These are phyloP conservation scores for Arabidopsis suecica DNA, from an alignment of 345 rosid genomes.

Conservation along the genomic window DNA sequence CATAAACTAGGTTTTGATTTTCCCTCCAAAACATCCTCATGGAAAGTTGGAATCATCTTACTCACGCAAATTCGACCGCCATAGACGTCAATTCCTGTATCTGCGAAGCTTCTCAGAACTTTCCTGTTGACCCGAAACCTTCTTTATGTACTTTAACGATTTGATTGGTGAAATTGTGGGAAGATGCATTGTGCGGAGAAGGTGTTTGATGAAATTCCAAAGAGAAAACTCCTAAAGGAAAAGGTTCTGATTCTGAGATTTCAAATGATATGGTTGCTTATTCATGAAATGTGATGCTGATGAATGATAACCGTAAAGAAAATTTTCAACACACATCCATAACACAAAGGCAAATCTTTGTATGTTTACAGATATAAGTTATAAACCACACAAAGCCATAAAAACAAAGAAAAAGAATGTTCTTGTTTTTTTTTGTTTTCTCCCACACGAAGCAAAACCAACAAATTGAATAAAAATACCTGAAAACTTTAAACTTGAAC, in stretches of 20 bases:
- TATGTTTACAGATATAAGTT: constrained; percentile 40
- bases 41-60: neutral
- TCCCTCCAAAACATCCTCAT: constrained; percentile 8
- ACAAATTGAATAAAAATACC: constrained; percentile 28
- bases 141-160: constrained; percentile 8
- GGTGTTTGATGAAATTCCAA: constrained; percentile 56
- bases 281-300: constrained; percentile 51
- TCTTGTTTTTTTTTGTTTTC: neutral
- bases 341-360: constrained; percentile 47
- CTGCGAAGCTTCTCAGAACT: constrained; percentile 42
- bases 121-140: constrained; percentile 34
- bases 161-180: constrained; percentile 41
- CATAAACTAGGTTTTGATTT: neutral
- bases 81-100: constrained; percentile 3
- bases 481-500: neutral
- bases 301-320: constrained; percentile 23
- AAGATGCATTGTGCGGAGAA: constrained; percentile 42
- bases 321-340: constrained; percentile 37
- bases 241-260: constrained; percentile 47
- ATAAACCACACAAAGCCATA: constrained; percentile 39
- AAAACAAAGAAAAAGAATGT: constrained; percentile 37
- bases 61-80: constrained; percentile 26
- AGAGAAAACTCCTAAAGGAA: constrained; percentile 49
- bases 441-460: constrained; percentile 35
- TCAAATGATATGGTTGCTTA: constrained; percentile 37